Evolutionary conservation across 192 early-diverging fungal genomes (phyloP).

Genomic region (Pecoramyces ruminantium): DNA sequence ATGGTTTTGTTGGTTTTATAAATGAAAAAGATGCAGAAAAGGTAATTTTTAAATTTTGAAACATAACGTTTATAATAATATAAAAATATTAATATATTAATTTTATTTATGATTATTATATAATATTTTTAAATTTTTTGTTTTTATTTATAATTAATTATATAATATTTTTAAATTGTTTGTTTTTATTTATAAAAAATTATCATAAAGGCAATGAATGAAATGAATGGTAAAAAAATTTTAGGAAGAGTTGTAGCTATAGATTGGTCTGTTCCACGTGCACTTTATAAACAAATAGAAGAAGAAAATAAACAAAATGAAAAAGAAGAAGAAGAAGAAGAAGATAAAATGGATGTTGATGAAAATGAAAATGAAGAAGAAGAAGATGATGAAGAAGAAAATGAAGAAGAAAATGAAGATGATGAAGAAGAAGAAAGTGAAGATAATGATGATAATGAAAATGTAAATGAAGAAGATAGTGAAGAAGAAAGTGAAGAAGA

Average conservation of each 20-base stretch:
- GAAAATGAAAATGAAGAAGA: conserved; percentile 20
- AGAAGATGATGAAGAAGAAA: conserved; percentile 10
- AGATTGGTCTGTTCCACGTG: conserved; percentile 52
- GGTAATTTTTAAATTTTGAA: too few species aligned
- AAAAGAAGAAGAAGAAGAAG: conserved; percentile 33
- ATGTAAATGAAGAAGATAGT: conserved; percentile 13
- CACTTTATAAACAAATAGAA: neutral
- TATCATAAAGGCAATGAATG: conserved; percentile 44
- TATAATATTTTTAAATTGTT: too few species aligned
- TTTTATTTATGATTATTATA: too few species aligned
- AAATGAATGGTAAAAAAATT: conserved; percentile 52
- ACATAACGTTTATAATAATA: too few species aligned
- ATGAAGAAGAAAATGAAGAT: conserved; percentile 12
- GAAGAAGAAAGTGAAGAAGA: conserved; percentile 8
- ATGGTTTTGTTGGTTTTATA: conserved; percentile 79
- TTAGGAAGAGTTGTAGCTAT: conserved; percentile 62
- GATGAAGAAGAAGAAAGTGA: conserved; percentile 16
- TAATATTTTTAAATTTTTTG: too few species aligned
- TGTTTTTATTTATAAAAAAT: too few species aligned
- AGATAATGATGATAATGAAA: conserved; percentile 6
- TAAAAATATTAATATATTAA: too few species aligned
- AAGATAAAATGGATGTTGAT: conserved; percentile 2
- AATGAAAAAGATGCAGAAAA: conserved; percentile 49
- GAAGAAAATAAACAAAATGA: conserved; percentile 7
- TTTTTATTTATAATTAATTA: too few species aligned